Evolutionary conservation across 176 grass and related monocot genomes (phyloP), one percentile per base, ranked within the genome.

Genomic region (Avena atlantica): DNA sequence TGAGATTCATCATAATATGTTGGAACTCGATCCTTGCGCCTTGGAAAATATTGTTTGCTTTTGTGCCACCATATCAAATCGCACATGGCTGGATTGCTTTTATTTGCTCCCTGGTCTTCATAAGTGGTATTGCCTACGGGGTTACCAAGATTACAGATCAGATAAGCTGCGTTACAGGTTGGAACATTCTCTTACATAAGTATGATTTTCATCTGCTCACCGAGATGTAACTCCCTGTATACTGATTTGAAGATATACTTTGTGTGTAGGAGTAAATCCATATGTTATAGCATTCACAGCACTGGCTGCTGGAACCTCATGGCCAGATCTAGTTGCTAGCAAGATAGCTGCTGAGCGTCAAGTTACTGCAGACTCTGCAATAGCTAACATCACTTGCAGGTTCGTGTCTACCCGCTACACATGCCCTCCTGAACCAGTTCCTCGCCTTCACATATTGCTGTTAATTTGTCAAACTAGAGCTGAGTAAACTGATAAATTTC

Each of bases 361-460:
- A 89, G 37, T 94, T 40, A 98, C 93, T 1, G 96, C 96, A 51
- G 92, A 98, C 88, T 98, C 96, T 68, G 96, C 96, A 50, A 98
- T 98, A 37, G 90, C 96, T 50, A 98, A 98, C 83, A 98, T 98
- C 81, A 98, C 91, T 80, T 98, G 96, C 93, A 98, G 96, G 96
- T 95, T 85, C 11, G 25, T 74, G 57, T 56, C 9, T 77, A 34
- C 29, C 29, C 29, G 29, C 29, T 29, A 29, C 29, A 29, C 52
- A 47, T 9, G 7, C 44, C 17, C 45, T 24, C 12, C 77, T 27
- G 61, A 59, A 62, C 70, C n/a, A 82, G 14, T 44, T 78, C 1
- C 9, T 23, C 8, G 8, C 9, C 42, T 68, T 37, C 9, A 56
- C 21, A 29, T 68, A 14, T 31, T 36, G 31, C 15, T 68, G 40